Evolutionary conservation across 371 early-diverging fungal species (phyloP).

Genomic region (Mortierella sp.): DNA sequence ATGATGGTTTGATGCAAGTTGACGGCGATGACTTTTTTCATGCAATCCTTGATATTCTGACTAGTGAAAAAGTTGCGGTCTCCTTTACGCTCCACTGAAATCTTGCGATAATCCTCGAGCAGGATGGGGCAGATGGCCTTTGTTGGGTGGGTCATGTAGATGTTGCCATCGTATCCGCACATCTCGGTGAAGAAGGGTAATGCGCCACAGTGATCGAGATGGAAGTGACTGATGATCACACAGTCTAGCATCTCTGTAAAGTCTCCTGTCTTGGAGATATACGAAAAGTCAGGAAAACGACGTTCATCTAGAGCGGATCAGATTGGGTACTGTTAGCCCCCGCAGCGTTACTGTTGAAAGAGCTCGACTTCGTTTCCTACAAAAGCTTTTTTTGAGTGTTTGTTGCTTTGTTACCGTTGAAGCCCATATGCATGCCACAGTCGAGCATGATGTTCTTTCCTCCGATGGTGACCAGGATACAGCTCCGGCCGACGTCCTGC

Average conservation of each 20-base stretch:
- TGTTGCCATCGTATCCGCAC: conserved; percentile 94
- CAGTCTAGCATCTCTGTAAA: conserved; percentile 90
- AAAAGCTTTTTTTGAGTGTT: not conserved
- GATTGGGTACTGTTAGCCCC: too few relatives aligned
- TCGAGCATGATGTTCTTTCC: conserved; percentile 97
- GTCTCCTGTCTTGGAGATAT: conserved; percentile 86
- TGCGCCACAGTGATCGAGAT: conserved; percentile 98
- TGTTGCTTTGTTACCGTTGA: conserved; percentile 66
- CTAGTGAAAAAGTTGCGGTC: conserved; percentile 90
- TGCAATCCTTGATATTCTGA: conserved; percentile 86
- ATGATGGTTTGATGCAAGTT: conserved; percentile 89
- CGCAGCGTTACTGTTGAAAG: too few relatives aligned
- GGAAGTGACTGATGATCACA: conserved; percentile 96
- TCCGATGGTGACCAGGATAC: conserved; percentile 89
- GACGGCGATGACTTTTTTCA: conserved; percentile 91
- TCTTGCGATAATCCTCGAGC: conserved; percentile 92
- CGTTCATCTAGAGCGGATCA: conserved; percentile 68
- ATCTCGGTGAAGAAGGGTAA: conserved; percentile 96
- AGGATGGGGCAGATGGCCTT: conserved; percentile 94
- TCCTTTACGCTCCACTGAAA: conserved; percentile 86
- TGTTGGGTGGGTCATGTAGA: conserved; percentile 98
- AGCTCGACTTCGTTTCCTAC: not conserved
- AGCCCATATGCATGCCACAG: conserved; percentile 99
- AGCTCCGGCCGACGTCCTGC: conserved; percentile 94
- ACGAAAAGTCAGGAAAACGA: conserved; percentile 98